phyloP scores from a whole-genome alignment of 306 rosid species.

The Vigna reflexopilosa region DNA sequence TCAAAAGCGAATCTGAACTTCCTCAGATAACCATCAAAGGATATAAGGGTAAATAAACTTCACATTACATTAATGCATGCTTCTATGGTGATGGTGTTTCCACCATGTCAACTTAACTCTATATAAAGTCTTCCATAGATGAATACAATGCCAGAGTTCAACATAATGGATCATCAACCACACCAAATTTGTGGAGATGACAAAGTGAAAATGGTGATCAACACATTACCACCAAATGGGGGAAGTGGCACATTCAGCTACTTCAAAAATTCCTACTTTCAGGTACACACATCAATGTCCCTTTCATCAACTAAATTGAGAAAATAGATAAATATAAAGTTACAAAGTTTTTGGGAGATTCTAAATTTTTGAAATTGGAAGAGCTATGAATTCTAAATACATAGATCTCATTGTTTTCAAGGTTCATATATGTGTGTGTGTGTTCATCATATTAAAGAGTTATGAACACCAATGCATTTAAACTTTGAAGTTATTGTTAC shows the following conservation, averaged over 20 bases:
- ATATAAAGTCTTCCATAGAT: slow-evolving; percentile 37
- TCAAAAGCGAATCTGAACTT: background rate
- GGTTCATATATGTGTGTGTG: background rate
- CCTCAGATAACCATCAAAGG: background rate
- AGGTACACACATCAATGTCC: slow-evolving; percentile 43
- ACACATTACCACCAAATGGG: slow-evolving; percentile 49
- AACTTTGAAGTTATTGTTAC: background rate
- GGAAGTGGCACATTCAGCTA: slow-evolving; percentile 58
- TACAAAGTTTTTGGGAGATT: background rate
- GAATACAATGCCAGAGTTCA: slow-evolving; percentile 9
- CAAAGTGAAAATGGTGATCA: slow-evolving; percentile 5
- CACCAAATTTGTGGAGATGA: slow-evolving; percentile 10
- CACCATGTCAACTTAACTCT: background rate
- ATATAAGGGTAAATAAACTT: background rate
- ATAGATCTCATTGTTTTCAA: slow-evolving; percentile 15
- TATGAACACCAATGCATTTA: background rate
- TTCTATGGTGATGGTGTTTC: slow-evolving; percentile 12
- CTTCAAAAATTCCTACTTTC: slow-evolving; percentile 54
- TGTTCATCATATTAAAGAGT: background rate
- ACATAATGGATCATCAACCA: background rate
- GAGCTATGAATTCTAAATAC: background rate
- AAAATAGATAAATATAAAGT: too few species aligned
- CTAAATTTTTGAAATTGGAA: background rate
- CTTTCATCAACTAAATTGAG: background rate
- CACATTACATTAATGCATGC: slow-evolving; percentile 3